phyloP scores from a whole-genome alignment of 1,284 basidiomycete species.

The Trametes polyzona region DNA sequence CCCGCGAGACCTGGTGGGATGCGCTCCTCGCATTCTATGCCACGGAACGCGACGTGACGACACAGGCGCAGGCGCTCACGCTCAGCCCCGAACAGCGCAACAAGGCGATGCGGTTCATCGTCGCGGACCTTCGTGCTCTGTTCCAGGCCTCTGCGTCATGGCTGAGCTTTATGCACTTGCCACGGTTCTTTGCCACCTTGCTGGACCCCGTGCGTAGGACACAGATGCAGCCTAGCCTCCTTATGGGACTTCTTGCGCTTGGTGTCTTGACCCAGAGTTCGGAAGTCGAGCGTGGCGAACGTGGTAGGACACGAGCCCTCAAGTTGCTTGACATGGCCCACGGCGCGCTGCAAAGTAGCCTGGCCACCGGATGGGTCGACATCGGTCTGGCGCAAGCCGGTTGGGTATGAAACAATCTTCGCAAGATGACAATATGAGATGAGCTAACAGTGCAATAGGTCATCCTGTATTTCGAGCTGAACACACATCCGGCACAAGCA shows the following conservation, averaged over 20 bases:
- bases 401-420: constrained; percentile 52
- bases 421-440: constrained; percentile 1
- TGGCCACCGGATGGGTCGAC: constrained; percentile 71
- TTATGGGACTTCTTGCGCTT: constrained; percentile 66
- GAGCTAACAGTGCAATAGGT: constrained; percentile 44
- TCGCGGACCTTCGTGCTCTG: constrained; percentile 61
- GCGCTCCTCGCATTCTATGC: constrained; percentile 64
- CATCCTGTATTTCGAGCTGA: constrained; percentile 72
- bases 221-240: constrained; percentile 66
- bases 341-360: constrained; percentile 65
- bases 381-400: constrained; percentile 72
- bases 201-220: constrained; percentile 54
- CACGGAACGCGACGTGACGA: constrained; percentile 33
- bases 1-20: constrained; percentile 80
- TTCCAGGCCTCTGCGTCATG: constrained; percentile 66
- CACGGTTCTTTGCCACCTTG: constrained; percentile 63
- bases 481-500: constrained; percentile 63
- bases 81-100: constrained; percentile 51
- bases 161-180: constrained; percentile 73
- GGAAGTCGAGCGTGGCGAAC: constrained; percentile 46
- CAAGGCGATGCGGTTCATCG: constrained; percentile 46
- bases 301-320: constrained; percentile 57
- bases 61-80: constrained; percentile 31
- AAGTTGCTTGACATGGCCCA: constrained; percentile 68
- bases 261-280: constrained; percentile 72